phyloP scores from a whole-genome alignment of 83 land plant genomes.

The Isoetes engelmannii region DNA sequence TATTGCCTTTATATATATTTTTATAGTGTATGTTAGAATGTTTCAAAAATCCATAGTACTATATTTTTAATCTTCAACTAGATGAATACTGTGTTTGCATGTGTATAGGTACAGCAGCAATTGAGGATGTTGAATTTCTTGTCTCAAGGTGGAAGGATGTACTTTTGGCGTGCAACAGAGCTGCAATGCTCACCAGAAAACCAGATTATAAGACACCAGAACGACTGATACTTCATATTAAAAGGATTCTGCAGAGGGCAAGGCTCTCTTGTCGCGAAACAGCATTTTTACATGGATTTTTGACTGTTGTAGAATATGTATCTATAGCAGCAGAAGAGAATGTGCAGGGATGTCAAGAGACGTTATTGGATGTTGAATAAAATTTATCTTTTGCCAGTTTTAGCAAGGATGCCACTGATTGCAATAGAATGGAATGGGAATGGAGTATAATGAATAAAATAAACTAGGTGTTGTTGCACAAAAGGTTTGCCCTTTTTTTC shows the following conservation, averaged over 20 bases:
- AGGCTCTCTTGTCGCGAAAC: conserved; percentile 25
- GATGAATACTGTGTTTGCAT: too few species aligned
- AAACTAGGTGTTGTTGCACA: too few species aligned
- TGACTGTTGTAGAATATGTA: conserved; percentile 19
- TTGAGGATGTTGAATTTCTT: conserved; percentile 26
- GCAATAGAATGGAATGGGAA: too few species aligned
- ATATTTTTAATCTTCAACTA: too few species aligned
- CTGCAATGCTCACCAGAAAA: conserved; percentile 3
- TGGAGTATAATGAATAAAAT: too few species aligned
- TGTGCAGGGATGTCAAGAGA: too few species aligned
- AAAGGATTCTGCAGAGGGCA: conserved; percentile 22
- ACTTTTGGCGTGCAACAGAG: conserved; percentile 20
- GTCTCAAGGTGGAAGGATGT: conserved; percentile 23
- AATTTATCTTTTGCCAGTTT: too few species aligned
- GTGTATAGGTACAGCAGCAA: conserved; percentile 25
- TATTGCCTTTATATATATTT: background rate
- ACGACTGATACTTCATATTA: conserved; percentile 21
- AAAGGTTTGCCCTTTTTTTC: too few species aligned
- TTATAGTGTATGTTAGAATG: background rate
- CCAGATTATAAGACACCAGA: conserved; percentile 34
- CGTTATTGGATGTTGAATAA: too few species aligned
- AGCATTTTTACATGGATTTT: conserved; percentile 28
- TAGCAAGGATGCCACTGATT: too few species aligned
- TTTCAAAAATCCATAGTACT: background rate
- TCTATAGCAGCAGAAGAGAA: background rate